These are phyloP conservation scores for Albugo candida DNA, from an alignment of 352 stramenopile species.

Conservation along the genomic window DNA sequence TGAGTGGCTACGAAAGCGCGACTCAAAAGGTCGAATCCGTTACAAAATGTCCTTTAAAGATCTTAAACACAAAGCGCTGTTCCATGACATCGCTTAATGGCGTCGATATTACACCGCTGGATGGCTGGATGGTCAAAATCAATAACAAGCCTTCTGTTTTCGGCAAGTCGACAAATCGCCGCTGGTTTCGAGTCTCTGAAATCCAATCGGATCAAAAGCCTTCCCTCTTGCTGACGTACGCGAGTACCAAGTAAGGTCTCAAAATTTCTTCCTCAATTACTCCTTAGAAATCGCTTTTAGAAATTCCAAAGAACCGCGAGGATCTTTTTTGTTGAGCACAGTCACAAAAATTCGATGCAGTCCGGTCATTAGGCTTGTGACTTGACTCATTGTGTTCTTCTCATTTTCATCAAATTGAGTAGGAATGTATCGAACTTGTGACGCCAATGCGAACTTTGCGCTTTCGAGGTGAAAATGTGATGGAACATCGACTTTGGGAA, in stretches of 20 bases:
- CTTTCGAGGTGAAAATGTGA: slow-evolving; percentile 57
- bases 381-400: neutral
- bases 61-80: neutral
- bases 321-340: slow-evolving; percentile 67
- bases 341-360: slow-evolving; percentile 51
- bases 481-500: slow-evolving; percentile 60
- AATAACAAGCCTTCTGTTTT: slow-evolving; percentile 71
- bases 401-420: neutral
- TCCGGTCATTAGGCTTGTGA: slow-evolving; percentile 14
- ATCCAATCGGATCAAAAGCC: slow-evolving; percentile 20
- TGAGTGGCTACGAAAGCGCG: no score
- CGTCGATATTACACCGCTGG: slow-evolving; percentile 62
- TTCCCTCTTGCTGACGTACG: slow-evolving; percentile 56
- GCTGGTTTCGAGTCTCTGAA: slow-evolving; percentile 62
- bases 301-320: slow-evolving; percentile 46
- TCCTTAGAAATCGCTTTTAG: slow-evolving; percentile 14
- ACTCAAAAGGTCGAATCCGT: no score
- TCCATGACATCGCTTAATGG: slow-evolving; percentile 37
- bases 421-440: slow-evolving; percentile 40
- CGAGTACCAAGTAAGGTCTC: slow-evolving; percentile 43
- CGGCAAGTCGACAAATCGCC: slow-evolving; percentile 44
- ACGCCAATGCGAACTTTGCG: slow-evolving; percentile 46
- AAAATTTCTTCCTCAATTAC: no score
- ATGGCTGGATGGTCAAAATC: slow-evolving; percentile 77
- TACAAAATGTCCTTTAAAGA: neutral